Conservation (phyloP, 1,139 yeast genomes). For the Candida pseudoviswanathii region DNA sequence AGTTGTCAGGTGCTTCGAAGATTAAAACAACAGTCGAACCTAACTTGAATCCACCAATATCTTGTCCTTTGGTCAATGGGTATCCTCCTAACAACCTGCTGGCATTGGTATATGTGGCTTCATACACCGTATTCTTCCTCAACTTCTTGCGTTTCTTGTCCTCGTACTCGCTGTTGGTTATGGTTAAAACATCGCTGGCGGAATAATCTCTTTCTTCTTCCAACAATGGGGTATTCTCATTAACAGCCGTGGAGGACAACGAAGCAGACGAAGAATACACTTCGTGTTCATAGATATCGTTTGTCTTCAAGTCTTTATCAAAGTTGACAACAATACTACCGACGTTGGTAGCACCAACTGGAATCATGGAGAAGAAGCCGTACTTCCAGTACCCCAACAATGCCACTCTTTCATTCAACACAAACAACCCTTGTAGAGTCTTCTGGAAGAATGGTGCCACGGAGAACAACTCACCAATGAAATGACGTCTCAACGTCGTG, state of each 20-base stretch:
- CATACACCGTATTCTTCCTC: constrained; percentile 83
- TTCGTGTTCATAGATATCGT: constrained; percentile 64
- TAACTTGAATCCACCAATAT: constrained; percentile 95
- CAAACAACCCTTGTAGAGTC: constrained; percentile 82
- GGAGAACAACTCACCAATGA: constrained; percentile 92
- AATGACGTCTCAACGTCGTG: constrained; percentile 88
- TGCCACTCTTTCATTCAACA: constrained; percentile 93
- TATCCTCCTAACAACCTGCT: constrained; percentile 80
- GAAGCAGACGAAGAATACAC: constrained; percentile 27
- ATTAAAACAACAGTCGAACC: constrained; percentile 96
- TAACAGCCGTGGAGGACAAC: constrained; percentile 9
- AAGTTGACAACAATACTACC: constrained; percentile 92
- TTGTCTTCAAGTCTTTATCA: constrained; percentile 88
- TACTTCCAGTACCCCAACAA: constrained; percentile 93
- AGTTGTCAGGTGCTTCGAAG: constrained; percentile 89
- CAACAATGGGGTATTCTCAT: constrained; percentile 40
- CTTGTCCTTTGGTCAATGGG: constrained; percentile 89
- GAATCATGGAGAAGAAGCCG: constrained; percentile 98
- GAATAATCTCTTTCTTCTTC: constrained; percentile 15
- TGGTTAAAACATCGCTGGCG: constrained; percentile 18
- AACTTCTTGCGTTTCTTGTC: constrained; percentile 35
- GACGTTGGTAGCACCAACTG: constrained; percentile 98
- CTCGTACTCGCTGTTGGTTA: constrained; percentile 18
- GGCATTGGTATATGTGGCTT: constrained; percentile 88
- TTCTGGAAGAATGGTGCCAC: constrained; percentile 97